A percentile compares a stretch with the other conserved stretches of the same genome.
These are phyloP conservation scores for Ceriops zippeliana DNA, from an alignment of 345 rosid genomes.

Conservation along the genomic window DNA sequence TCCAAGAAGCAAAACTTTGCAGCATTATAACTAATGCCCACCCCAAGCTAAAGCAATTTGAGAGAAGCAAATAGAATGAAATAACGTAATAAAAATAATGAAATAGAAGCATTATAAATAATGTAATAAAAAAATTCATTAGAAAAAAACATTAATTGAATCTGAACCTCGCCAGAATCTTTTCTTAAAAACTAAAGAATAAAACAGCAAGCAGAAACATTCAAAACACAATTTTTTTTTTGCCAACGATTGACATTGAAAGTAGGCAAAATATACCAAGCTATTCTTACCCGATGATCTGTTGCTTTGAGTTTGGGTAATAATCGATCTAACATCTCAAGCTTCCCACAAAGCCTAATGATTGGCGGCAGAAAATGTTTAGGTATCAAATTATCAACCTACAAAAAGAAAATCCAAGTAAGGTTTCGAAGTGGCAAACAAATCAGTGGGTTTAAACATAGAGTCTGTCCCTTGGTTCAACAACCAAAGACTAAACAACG, in stretches of 20 bases:
- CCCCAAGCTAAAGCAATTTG: too few species aligned
- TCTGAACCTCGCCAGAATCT: background rate
- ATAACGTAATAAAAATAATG: too few species aligned
- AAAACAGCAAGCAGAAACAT: background rate
- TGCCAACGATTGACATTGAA: too few species aligned
- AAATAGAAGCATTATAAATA: too few species aligned
- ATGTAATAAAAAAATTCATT: background rate
- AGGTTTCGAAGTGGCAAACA: conserved; percentile 11
- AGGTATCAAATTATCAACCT: conserved; percentile 74
- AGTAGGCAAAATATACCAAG: conserved; percentile 13
- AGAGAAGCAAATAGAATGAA: too few species aligned
- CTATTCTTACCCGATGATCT: conserved; percentile 74
- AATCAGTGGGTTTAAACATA: background rate
- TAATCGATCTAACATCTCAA: conserved; percentile 90
- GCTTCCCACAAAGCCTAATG: conserved; percentile 86
- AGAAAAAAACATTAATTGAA: background rate
- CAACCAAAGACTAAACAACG: conserved; percentile 6
- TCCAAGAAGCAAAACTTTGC: background rate
- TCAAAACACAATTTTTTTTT: background rate
- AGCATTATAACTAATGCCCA: background rate
- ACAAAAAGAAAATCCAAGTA: conserved; percentile 20
- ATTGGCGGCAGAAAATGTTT: conserved; percentile 78
- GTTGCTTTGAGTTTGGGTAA: conserved; percentile 89
- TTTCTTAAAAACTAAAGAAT: background rate
- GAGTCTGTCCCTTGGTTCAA: background rate